Evolutionary conservation across 2,329 filamentous ascomycete species (phyloP).

Genomic region (Macrophomina phaseolina): DNA sequence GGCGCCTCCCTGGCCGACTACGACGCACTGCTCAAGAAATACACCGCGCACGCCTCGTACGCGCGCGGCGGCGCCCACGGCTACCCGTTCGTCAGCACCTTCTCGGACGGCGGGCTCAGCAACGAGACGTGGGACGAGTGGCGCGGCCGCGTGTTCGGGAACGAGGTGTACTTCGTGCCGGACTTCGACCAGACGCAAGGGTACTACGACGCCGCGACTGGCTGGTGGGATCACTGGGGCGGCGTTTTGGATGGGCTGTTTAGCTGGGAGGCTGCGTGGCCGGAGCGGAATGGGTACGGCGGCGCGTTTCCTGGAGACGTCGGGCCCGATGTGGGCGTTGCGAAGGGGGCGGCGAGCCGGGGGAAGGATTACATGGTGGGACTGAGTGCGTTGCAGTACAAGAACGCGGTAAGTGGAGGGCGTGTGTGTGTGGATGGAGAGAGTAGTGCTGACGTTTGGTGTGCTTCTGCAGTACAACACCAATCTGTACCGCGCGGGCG

Average conservation of each 20-base stretch:
- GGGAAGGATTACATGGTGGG: slow-evolving; percentile 45
- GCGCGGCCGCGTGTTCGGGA: not conserved
- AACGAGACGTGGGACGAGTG: slow-evolving; percentile 38
- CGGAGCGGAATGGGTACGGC: slow-evolving; percentile 27
- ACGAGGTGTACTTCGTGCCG: slow-evolving; percentile 41
- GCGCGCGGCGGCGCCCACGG: slow-evolving; percentile 31
- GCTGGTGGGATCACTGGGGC: slow-evolving; percentile 40
- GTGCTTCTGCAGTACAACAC: slow-evolving; percentile 32
- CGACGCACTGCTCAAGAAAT: slow-evolving; percentile 2
- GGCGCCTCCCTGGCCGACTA: slow-evolving; percentile 12
- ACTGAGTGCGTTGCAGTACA: slow-evolving; percentile 38
- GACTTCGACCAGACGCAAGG: slow-evolving; percentile 35
- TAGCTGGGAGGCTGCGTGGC: slow-evolving; percentile 49
- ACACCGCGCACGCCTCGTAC: slow-evolving; percentile 3
- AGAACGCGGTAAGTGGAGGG: slow-evolving; percentile 33
- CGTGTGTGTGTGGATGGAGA: too few species aligned
- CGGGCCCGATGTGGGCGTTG: slow-evolving; percentile 34
- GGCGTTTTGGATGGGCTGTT: slow-evolving; percentile 44
- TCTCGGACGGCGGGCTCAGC: slow-evolving; percentile 33
- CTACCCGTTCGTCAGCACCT: slow-evolving; percentile 42
- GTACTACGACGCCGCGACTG: slow-evolving; percentile 40
- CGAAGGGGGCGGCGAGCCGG: slow-evolving; percentile 32
- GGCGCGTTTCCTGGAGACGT: slow-evolving; percentile 36
- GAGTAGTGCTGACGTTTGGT: not conserved
- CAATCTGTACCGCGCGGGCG: slow-evolving; percentile 42